Conservation (phyloP, 2,329 filamentous ascomycete genomes). For the Penicillium sp. region DNA sequence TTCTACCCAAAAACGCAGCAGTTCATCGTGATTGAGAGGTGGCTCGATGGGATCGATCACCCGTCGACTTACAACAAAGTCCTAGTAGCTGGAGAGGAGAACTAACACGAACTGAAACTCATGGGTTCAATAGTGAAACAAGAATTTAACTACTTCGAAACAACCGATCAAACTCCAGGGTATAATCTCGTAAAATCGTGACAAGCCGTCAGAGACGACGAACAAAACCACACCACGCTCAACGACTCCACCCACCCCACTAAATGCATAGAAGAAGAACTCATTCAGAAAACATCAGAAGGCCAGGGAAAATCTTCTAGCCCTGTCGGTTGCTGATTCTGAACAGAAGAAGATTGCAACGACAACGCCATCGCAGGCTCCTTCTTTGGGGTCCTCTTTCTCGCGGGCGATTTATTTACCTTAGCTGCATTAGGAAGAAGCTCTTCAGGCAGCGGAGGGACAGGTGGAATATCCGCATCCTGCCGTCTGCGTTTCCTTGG, state of each 20-base stretch:
- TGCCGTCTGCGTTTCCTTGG: constrained; percentile 18
- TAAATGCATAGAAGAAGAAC: neutral
- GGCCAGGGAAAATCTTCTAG: constrained; percentile 47
- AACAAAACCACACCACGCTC: neutral
- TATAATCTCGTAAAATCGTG: constrained; percentile 29
- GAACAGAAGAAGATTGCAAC: constrained; percentile 7
- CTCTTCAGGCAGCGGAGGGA: constrained; percentile 45
- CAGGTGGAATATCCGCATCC: constrained; percentile 44
- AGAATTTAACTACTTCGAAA: neutral
- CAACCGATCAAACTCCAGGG: constrained; percentile 15
- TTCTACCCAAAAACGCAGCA: constrained; percentile 33
- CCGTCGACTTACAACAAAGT: too few relatives aligned
- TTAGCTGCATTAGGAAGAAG: constrained; percentile 34
- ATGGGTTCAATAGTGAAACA: too few relatives aligned
- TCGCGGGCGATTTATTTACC: constrained; percentile 29
- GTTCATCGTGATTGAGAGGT: constrained; percentile 27
- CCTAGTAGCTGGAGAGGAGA: too few relatives aligned
- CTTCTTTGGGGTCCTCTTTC: constrained; percentile 17
- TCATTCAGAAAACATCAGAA: constrained; percentile 45
- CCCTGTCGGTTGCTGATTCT: constrained; percentile 11
- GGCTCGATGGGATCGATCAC: neutral
- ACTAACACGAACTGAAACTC: too few relatives aligned
- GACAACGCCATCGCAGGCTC: constrained; percentile 8
- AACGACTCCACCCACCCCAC: neutral
- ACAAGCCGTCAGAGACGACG: constrained; percentile 9